A percentile compares a stretch with the other conserved stretches of the same genome.
Evolutionary conservation across 73 alveolate species (phyloP).

Genomic region (Tetrahymena borealis): DNA sequence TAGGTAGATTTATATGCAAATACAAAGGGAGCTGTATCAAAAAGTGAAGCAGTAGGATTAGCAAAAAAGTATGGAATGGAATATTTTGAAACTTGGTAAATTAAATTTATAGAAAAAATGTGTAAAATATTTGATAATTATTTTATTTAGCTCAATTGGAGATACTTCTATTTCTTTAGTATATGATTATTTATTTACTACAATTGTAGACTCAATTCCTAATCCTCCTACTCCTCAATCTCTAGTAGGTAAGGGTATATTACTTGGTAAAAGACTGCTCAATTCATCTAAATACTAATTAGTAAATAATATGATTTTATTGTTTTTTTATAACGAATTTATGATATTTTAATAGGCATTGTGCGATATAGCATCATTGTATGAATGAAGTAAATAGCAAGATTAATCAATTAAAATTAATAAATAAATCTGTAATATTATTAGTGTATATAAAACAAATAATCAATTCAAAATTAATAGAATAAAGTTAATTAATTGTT

Average conservation of each 20-base stretch:
- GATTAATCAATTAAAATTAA: no score
- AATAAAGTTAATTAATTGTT: no score
- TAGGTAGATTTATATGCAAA: conserved; percentile 78
- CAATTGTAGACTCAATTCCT: conserved; percentile 80
- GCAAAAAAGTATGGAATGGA: conserved; percentile 96
- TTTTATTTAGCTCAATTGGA: conserved; percentile 70
- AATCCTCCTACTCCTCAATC: conserved; percentile 91
- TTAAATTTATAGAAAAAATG: neutral
- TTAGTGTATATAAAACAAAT: no score
- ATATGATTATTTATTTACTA: conserved; percentile 86
- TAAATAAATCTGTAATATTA: no score
- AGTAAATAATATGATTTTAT: neutral
- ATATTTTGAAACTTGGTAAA: conserved; percentile 76
- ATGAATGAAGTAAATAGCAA: no score
- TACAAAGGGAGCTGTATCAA: conserved; percentile 89
- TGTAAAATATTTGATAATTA: neutral
- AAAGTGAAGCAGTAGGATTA: conserved; percentile 90
- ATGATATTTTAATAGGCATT: conserved; percentile 7
- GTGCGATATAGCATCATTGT: conserved; percentile 41
- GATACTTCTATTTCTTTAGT: conserved; percentile 81
- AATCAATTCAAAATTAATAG: no score
- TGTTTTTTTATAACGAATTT: neutral
- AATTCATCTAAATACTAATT: conserved; percentile 75
- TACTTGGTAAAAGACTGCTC: conserved; percentile 87
- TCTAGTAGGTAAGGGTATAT: conserved; percentile 89